Evolutionary conservation across 306 rosid genomes (phyloP).

Genomic region (Inga laurina): DNA sequence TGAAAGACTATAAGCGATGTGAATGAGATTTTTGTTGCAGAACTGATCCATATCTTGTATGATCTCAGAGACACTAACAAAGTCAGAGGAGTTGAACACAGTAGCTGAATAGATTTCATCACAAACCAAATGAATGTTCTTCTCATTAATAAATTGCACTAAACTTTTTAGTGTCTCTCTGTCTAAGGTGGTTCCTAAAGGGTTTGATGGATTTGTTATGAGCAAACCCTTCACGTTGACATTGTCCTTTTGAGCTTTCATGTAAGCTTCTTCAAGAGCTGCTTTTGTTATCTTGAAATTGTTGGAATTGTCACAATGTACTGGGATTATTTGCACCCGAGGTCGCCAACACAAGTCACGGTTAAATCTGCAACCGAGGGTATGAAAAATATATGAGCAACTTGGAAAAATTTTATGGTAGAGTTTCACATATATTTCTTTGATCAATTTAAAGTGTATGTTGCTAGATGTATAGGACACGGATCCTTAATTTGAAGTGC

Average conservation of each 20-base stretch:
- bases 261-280: conserved; percentile 72
- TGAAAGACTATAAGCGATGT: conserved; percentile 76
- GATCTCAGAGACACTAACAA: conserved; percentile 63
- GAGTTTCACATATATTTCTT: too few species aligned
- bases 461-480: neutral
- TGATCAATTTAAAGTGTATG: too few species aligned
- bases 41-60: conserved; percentile 46
- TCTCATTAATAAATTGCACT: conserved; percentile 63
- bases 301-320: conserved; percentile 70
- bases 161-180: conserved; percentile 59
- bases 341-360: conserved; percentile 88
- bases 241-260: conserved; percentile 49
- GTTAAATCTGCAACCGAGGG: conserved; percentile 52
- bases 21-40: conserved; percentile 64
- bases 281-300: conserved; percentile 60
- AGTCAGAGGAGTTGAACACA: conserved; percentile 48
- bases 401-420: neutral
- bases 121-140: conserved; percentile 75
- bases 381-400: neutral
- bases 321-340: conserved; percentile 61
- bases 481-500: neutral
- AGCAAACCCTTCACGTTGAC: conserved; percentile 73
- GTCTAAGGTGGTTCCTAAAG: conserved; percentile 69
- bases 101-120: conserved; percentile 91
- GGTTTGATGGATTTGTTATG: conserved; percentile 91